Base-by-base conservation (phyloP, 1,284 basidiomycete genomes). In the Sporisorium graminicola region DNA sequence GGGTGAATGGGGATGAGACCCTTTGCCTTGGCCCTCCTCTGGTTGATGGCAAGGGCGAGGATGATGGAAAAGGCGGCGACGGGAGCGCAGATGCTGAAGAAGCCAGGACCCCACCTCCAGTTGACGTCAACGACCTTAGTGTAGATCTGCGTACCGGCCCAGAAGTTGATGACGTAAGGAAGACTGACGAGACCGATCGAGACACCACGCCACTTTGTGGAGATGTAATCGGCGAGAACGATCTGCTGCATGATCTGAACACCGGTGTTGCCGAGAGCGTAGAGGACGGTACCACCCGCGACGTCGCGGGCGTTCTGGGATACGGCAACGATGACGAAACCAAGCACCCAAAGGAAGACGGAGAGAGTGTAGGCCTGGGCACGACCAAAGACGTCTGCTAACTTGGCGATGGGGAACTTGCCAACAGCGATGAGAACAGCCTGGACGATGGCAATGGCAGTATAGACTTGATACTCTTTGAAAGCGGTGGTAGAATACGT, bases 171-270 rank as follows among this genome's bases (percentile, higher is more conserved):
- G 35, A 84, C 54, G 62, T 83, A 82, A 3, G 84, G 84, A 14
- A 80, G 46, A 37, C 77, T 75, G 49, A 85, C 66, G 27, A 85
- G 60, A 18, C 83, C 82, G 62, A 82, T 81, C 35, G 78, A 79
- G 14, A 74, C 54, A 5, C 82, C 81, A 24, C 84, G 73, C 76
- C 74, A 81, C 42, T 81, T 77, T 9, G 83, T 76, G 8, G 82
- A 77, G 62, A 82, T 71, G 61, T 73, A 79, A 65, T 85, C 84
- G 35, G 84, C 84, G 27, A 85, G 57, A 13, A 85, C 73, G 58
- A 85, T 82, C 70, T 85, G 82, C 55, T 83, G 80, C 67, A 85
- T 80, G 71, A 85, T 84, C 62, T 85, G 81, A 1, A 78, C 47
- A 29, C 83, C 83, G 2, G 82, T 79, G 61, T 83, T 83, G 18